phyloP scores from a whole-genome alignment of 1,284 basidiomycete genomes.

The Irpex lacteus region DNA sequence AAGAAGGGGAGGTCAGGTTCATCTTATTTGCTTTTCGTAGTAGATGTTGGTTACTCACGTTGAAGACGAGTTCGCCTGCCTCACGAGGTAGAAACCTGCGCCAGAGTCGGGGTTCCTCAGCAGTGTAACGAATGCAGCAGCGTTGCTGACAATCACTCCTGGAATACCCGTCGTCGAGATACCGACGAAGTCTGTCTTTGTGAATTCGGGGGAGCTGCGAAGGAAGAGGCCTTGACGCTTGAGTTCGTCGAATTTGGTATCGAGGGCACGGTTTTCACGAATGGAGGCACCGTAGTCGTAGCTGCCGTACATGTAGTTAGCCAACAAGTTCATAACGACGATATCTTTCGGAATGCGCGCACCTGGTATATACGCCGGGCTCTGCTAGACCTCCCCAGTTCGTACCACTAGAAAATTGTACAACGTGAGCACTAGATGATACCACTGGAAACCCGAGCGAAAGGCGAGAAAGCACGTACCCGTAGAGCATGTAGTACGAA shows the following conservation, averaged over 20 bases:
- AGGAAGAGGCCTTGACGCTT: conserved; percentile 76
- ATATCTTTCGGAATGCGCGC: conserved; percentile 7
- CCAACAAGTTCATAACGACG: background rate
- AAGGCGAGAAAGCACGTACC: conserved; percentile 37
- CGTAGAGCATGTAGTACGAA: conserved; percentile 79
- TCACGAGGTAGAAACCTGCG: conserved; percentile 66
- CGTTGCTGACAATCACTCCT: conserved; percentile 44
- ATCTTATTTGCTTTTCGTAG: background rate
- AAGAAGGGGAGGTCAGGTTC: background rate
- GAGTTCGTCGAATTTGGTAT: conserved; percentile 68
- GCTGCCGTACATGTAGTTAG: conserved; percentile 29
- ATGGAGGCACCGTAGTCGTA: conserved; percentile 73
- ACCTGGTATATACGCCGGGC: conserved; percentile 57
- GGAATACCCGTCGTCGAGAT: conserved; percentile 49
- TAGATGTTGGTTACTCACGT: conserved; percentile 41
- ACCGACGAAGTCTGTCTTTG: conserved; percentile 73
- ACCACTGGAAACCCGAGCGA: too few species aligned
- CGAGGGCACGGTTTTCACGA: conserved; percentile 66
- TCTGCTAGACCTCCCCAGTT: conserved; percentile 77
- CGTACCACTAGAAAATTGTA: conserved; percentile 51
- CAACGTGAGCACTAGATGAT: background rate
- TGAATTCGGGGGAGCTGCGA: conserved; percentile 70
- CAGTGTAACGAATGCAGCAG: conserved; percentile 53
- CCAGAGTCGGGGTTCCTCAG: conserved; percentile 64
- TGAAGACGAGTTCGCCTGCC: conserved; percentile 66